phyloP scores from a whole-genome alignment of 805 yeast species.

The Hanseniaspora pseudoguilliermondii region DNA sequence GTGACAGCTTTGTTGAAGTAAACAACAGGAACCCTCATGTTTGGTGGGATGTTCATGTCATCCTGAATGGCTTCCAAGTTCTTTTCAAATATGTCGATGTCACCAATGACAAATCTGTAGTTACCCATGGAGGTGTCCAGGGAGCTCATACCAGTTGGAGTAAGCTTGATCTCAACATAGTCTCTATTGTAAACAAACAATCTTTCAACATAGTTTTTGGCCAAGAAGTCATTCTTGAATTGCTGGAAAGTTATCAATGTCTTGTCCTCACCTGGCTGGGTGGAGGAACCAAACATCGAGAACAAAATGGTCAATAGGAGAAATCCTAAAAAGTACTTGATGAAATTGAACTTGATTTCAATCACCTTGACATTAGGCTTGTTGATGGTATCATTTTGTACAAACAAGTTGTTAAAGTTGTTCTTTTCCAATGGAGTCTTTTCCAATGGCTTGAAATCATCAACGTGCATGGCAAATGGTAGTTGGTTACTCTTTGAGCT shows the following conservation, averaged over 20 bases:
- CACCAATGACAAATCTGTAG: conserved; percentile 67
- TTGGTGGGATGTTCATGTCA: conserved; percentile 46
- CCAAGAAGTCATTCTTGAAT: conserved; percentile 60
- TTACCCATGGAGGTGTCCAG: conserved; percentile 29
- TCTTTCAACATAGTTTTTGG: conserved; percentile 62
- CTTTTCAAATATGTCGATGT: conserved; percentile 76
- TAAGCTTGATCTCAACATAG: conserved; percentile 58
- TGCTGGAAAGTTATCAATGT: conserved; percentile 82
- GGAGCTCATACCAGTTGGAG: conserved; percentile 46
- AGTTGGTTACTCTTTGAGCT: background rate
- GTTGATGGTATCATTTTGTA: conserved; percentile 11
- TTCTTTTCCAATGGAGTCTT: background rate
- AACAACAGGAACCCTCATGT: conserved; percentile 65
- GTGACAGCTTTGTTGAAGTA: conserved; percentile 52
- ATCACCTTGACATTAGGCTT: conserved; percentile 27
- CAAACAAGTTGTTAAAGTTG: background rate
- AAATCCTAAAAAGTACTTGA: conserved; percentile 23
- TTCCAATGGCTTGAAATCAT: background rate
- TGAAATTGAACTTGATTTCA: conserved; percentile 13
- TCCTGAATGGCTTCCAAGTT: conserved; percentile 65
- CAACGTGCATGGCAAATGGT: background rate
- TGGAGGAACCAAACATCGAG: conserved; percentile 19
- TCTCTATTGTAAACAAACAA: conserved; percentile 66
- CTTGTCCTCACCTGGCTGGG: conserved; percentile 22
- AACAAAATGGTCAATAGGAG: conserved; percentile 25